Evolutionary conservation across 2,329 filamentous ascomycete species (phyloP), one percentile per base, ranked within the genome.

Genomic region (Dactylellina leptospora): DNA sequence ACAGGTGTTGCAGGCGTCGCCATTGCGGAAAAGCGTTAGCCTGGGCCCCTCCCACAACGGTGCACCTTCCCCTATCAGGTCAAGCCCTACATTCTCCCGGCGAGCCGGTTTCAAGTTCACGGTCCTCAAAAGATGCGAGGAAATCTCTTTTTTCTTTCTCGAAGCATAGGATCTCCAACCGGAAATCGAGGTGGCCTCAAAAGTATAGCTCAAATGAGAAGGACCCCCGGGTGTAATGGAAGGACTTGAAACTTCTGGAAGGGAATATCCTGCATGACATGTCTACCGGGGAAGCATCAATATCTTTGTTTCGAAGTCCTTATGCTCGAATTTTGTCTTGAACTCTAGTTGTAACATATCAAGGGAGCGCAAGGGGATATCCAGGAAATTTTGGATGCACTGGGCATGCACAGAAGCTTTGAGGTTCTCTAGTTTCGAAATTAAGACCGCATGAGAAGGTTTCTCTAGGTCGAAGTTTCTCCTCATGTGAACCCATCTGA

Each of bases 201-300:
- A 38, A 36, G 25, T 36, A 25, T 45, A 59, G 36, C 53, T 68
- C 45, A 60, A 68, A 68, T 68, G 62, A 68, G 54, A 68, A 68
- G 62, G 62, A 68, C 47, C 62, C 23, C 54, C 47, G 51, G 62
- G 53, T 22, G 27, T 33, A 38, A 60, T 68, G 42, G 62, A 68
- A 68, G 62, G 54, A 59, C 27, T 13, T 68, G 62, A 68, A 68
- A 68, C 62, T 68, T 68, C 62, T 68, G 62, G 62, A 68, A 68
- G 54, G n/a, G 62, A 28, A 58, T 44, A 58, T 58, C 61, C 51
- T 66, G 51, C 61, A 66, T 66, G 50, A 30, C 18, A 6, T 55
- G 47, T 36, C 33, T 5, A 23, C 33, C 54, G 48, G 48, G 20
- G 50, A 22, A n/a, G 18, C 3, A 25, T 9, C 13, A 23, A 48